Evolutionary conservation across 176 grass and related monocot genomes (phyloP).

Genomic region (Ampelocalamus luodianensis): DNA sequence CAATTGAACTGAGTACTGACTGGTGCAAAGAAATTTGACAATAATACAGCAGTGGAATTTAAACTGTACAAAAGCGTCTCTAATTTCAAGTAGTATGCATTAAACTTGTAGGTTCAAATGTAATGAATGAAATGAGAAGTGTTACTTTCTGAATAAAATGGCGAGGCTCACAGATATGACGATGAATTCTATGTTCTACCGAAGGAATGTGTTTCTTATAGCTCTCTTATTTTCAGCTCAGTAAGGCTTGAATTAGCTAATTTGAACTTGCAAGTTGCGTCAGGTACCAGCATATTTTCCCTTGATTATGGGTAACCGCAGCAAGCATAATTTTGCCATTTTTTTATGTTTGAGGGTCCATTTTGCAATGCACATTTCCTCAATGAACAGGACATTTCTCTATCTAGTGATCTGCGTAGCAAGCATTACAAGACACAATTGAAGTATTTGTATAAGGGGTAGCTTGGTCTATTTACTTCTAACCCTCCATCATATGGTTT

Average conservation of each 20-base stretch:
- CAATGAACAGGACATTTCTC: too few relatives aligned
- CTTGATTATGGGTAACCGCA: not conserved
- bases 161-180: not conserved
- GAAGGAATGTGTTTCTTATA: not conserved
- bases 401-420: too few relatives aligned
- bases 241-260: not conserved
- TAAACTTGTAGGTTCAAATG: slow-evolving; percentile 5
- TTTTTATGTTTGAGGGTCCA: too few relatives aligned
- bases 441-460: too few relatives aligned
- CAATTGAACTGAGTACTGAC: slow-evolving; percentile 18
- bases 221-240: not conserved
- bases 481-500: too few relatives aligned
- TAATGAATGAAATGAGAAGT: not conserved
- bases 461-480: too few relatives aligned
- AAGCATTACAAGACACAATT: too few relatives aligned
- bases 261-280: not conserved
- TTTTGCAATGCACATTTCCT: too few relatives aligned
- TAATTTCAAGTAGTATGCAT: slow-evolving; percentile 17
- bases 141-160: not conserved
- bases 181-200: not conserved
- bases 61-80: slow-evolving; percentile 31
- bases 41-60: slow-evolving; percentile 30
- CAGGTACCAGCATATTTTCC: not conserved
- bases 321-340: too few relatives aligned
- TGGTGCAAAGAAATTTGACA: not conserved